Evolutionary conservation across 176 grass and related monocot genomes (phyloP), one percentile per base, ranked within the genome.

Genomic region (Neostapfia colusana): DNA sequence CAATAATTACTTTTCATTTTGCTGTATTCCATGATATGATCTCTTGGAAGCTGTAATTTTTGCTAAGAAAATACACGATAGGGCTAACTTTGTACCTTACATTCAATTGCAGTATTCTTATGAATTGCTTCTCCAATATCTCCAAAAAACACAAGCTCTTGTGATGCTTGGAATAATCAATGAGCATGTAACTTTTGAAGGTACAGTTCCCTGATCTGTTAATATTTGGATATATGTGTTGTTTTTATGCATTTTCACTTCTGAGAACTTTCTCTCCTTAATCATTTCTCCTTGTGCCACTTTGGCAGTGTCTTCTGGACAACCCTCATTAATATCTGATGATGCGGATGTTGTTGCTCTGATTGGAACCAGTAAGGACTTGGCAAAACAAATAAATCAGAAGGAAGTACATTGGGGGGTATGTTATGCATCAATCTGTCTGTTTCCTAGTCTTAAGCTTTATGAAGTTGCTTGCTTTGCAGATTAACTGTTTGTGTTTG

Each of bases 401-500:
- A 93, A 94, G 82, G 95, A 98, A 83, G 83, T 98, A 70, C 91
- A 85, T 83, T 98, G 95, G 95, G 95, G 95, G 88, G 95, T 98
- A 88, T 73, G 80, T 74, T 69, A 72, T 64, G 62, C 41, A 73
- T 49, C 6, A 70, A 13, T 80, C 24, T 74, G 12, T 26, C 39
- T 83, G 49, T 63, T 60, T 64, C 18, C 7, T 18, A 37, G 45
- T 85, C 46, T 31, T 77, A 40, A 81, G 14, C 41, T 73, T 9
- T 68, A 56, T 62, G 16, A 59, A 77, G 72, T 73, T 63, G 41
- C 57, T 69, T 55, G n/a, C 8, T 13, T 31, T 11, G 5, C 54
- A 24, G 13, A 62, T 68, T 56, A 53, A 87, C 1, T 67, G 2
- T 69, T 63, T 28, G 2, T 39, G 38, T 67, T 82, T 67, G 13